Evolutionary conservation across 306 rosid species (phyloP).

Genomic region (Trifolium subterraneum): DNA sequence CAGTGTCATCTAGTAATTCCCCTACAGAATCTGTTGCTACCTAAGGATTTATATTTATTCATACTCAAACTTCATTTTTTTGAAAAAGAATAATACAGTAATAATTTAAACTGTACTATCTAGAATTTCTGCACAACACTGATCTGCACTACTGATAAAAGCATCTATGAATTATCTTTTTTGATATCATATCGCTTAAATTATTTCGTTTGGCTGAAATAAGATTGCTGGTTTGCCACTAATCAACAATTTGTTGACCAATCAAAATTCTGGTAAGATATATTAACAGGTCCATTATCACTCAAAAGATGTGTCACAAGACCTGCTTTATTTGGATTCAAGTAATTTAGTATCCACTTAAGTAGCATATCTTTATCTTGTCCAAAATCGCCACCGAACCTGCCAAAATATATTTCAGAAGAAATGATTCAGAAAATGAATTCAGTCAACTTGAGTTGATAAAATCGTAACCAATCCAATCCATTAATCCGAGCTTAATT

Average conservation of each 20-base stretch:
- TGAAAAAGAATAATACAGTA: background rate
- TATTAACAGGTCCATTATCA: slow-evolving; percentile 70
- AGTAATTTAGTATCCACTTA: slow-evolving; percentile 73
- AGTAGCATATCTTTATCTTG: slow-evolving; percentile 64
- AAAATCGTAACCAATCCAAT: too few species aligned
- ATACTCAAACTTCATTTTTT: background rate
- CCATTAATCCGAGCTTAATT: too few species aligned
- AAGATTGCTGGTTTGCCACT: background rate
- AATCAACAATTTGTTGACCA: slow-evolving; percentile 75
- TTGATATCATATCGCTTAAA: slow-evolving; percentile 9
- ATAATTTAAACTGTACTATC: slow-evolving; percentile 22
- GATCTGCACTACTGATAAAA: slow-evolving; percentile 11
- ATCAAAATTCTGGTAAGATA: slow-evolving; percentile 68
- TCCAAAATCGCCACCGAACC: slow-evolving; percentile 85
- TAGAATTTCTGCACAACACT: slow-evolving; percentile 31
- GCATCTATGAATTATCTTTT: slow-evolving; percentile 2
- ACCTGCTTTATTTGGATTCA: slow-evolving; percentile 87
- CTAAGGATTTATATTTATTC: slow-evolving; percentile 9
- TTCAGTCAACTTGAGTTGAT: background rate
- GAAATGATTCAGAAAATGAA: slow-evolving; percentile 10
- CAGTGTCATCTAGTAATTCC: slow-evolving; percentile 19
- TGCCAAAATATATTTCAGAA: slow-evolving; percentile 42
- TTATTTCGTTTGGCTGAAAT: slow-evolving; percentile 20
- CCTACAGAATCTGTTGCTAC: slow-evolving; percentile 23
- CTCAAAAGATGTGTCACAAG: slow-evolving; percentile 81